Evolutionary conservation across 202 grass and related monocot genomes (phyloP).

Genomic region (Schoenoplectus triqueter): DNA sequence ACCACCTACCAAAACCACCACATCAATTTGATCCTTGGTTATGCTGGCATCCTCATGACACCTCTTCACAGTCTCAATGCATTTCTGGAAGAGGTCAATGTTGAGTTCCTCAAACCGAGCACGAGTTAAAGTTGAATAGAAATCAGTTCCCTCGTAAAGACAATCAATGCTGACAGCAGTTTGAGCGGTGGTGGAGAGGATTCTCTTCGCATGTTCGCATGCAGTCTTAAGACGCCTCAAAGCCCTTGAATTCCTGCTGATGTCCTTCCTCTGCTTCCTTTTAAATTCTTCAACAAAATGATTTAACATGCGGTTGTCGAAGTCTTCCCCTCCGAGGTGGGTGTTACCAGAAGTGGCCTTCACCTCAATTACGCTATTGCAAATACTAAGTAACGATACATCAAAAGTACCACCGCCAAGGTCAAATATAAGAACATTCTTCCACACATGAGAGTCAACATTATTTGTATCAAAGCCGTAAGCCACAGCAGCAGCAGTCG

Average conservation of each 20-base stretch:
- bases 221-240: constrained; percentile 91
- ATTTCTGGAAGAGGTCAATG: constrained; percentile 81
- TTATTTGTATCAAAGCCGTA: constrained; percentile 66
- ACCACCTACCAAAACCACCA: constrained; percentile 90
- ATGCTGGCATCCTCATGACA: constrained; percentile 82
- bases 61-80: constrained; percentile 83
- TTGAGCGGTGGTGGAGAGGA: constrained; percentile 40
- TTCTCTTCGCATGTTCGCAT: constrained; percentile 87
- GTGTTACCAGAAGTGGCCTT: constrained; percentile 84
- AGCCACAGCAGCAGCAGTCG: constrained; percentile 91
- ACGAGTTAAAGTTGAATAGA: constrained; percentile 76
- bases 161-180: constrained; percentile 79
- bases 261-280: constrained; percentile 88
- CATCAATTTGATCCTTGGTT: constrained; percentile 71
- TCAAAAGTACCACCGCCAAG: constrained; percentile 43
- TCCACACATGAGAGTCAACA: constrained; percentile 61
- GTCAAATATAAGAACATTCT: constrained; percentile 71
- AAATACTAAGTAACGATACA: constrained; percentile 85
- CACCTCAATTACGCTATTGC: constrained; percentile 87
- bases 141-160: constrained; percentile 80
- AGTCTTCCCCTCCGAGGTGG: constrained; percentile 68
- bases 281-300: constrained; percentile 97
- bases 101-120: constrained; percentile 91
- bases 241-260: constrained; percentile 80
- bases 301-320: constrained; percentile 53